Evolutionary conservation across 2,329 filamentous ascomycete species (phyloP), one percentile per base, ranked within the genome.

Genomic region (Lachnellula cervina): DNA sequence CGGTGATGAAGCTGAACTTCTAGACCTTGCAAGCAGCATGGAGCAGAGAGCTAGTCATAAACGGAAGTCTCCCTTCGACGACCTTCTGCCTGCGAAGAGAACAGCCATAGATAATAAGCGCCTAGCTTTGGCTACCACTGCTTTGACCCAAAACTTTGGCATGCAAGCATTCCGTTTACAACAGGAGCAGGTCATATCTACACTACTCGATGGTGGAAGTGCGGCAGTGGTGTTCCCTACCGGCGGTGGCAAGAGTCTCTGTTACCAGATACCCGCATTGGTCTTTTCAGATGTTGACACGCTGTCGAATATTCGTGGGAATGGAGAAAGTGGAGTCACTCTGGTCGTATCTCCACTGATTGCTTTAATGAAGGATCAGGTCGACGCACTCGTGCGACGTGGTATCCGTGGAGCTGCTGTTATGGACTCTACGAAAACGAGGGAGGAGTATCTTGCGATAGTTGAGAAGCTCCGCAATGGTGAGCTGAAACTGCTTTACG

Each of bases 281-380:
- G 71, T 69, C 1, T 75, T 76, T 55, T 65, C 69, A 16, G 71
- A 74, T 43, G 68, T 74, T 47, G 74, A 76, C 51, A 62, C 64
- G 21, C 57, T 63, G 14, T 51, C 63, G 14, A 66, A 67, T 6
- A 59, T 62, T 45, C 65, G 64, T 16, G 42, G 45, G 9, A 4
- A 51, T 23, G 54, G 56, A 48, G 63, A 64, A 21, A 32, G 51
- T 11, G 82, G 79, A 5, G 75, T 82, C 58, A 82, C 79, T 1
- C 73, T 83, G 5, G 77, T 83, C 2, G 77, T 82, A 2, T 83
- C 78, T 0, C 80, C 80, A 0, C 67, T 83, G 3, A 79, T 83
- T 51, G 79, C 79, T 2, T 63, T 83, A 52, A 83, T 83, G 80
- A 83, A 83, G 62, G 80, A 84, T 58, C 81, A 84, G 60, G 79